Conservation (phyloP, 1,139 yeast species). For the Geotrichum bryndzae region DNA sequence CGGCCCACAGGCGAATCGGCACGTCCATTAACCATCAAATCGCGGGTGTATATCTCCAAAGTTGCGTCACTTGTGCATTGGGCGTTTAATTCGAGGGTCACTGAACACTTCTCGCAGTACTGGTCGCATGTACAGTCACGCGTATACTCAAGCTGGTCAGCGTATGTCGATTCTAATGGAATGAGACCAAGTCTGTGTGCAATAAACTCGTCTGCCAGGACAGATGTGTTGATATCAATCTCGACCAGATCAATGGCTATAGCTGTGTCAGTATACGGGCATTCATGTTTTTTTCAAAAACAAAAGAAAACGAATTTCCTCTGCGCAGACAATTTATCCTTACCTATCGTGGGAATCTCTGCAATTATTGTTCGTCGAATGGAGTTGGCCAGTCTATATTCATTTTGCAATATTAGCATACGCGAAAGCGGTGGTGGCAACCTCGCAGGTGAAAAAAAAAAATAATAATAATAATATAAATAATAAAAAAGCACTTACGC, state of each 20-base stretch:
- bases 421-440: neutral
- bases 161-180: constrained; percentile 79
- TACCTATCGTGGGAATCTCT: constrained; percentile 76
- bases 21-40: constrained; percentile 43
- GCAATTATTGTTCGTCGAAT: constrained; percentile 87
- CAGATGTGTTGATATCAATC: constrained; percentile 87
- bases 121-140: constrained; percentile 98
- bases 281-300: neutral
- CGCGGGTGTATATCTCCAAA: constrained; percentile 85
- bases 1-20: constrained; percentile 48
- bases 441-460: neutral
- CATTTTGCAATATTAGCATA: neutral
- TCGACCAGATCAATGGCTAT: constrained; percentile 94
- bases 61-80: constrained; percentile 83
- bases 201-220: constrained; percentile 91
- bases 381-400: constrained; percentile 67
- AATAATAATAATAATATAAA: neutral
- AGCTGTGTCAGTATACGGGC: neutral
- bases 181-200: constrained; percentile 89
- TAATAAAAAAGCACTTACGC: constrained; percentile 38
- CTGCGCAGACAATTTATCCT: neutral
- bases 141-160: constrained; percentile 61
- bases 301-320: neutral
- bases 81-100: constrained; percentile 77
- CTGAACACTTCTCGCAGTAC: constrained; percentile 92